These are phyloP conservation scores for Pisolithus microcarpus DNA, from an alignment of 768 basidiomycete species.

Conservation along the genomic window DNA sequence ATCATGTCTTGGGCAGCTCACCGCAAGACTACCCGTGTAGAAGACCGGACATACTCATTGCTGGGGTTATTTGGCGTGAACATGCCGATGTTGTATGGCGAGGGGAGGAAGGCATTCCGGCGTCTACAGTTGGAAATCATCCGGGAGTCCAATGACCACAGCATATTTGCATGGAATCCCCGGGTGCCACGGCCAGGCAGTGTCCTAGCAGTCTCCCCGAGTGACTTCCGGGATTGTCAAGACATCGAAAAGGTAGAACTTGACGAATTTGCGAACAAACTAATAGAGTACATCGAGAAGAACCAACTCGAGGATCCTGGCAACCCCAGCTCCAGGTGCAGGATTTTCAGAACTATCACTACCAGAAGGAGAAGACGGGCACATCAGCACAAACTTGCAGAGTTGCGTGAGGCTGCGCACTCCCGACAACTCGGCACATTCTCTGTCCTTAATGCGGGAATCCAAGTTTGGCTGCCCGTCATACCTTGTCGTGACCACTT, in stretches of 20 bases:
- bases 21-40: constrained; percentile 10
- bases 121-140: constrained; percentile 11
- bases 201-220: background rate
- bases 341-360: too few relatives aligned
- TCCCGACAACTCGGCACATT: background rate
- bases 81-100: background rate
- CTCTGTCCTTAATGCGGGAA: background rate
- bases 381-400: too few relatives aligned
- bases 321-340: too few relatives aligned
- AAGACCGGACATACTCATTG: constrained; percentile 7
- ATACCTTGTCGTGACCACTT: background rate
- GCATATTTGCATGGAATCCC: constrained; percentile 7
- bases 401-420: too few relatives aligned
- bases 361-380: too few relatives aligned
- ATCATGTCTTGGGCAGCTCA: constrained; percentile 13
- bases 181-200: background rate
- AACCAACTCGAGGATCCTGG: too few relatives aligned
- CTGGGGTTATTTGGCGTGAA: too few relatives aligned
- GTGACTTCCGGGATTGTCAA: background rate
- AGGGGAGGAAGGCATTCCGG: constrained; percentile 13
- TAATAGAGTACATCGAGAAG: background rate
- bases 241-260: background rate
- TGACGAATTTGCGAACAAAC: background rate
- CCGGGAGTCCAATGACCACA: constrained; percentile 6
- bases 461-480: background rate